These are phyloP conservation scores for Waitea zeae DNA, from an alignment of 1,284 basidiomycete genomes.

Conservation along the genomic window DNA sequence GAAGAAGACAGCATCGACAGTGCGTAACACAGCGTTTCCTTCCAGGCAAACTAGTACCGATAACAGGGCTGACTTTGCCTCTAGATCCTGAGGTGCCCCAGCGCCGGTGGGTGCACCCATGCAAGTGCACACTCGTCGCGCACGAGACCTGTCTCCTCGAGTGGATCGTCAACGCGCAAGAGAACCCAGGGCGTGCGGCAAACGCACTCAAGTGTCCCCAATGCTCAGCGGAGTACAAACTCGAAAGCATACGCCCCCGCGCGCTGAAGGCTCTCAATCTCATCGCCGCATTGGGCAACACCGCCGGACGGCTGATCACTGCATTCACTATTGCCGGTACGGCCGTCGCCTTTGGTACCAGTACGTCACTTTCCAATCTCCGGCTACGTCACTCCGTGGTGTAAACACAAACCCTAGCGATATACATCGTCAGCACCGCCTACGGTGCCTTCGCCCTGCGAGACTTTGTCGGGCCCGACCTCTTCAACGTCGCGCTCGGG, in stretches of 20 bases:
- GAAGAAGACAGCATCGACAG: constrained; percentile 49
- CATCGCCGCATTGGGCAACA: constrained; percentile 15
- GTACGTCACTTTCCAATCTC: constrained; percentile 13
- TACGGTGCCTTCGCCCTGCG: constrained; percentile 61
- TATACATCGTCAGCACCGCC: constrained; percentile 41
- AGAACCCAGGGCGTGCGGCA: constrained; percentile 25
- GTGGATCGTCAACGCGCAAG: constrained; percentile 57
- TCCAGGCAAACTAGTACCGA: background rate
- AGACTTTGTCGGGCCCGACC: constrained; percentile 43
- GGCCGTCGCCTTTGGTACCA: constrained; percentile 22
- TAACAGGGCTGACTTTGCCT: constrained; percentile 2
- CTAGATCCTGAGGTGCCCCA: constrained; percentile 29
- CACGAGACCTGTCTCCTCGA: constrained; percentile 62
- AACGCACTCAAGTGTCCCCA: constrained; percentile 68
- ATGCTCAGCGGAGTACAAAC: constrained; percentile 44
- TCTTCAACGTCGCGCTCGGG: constrained; percentile 41
- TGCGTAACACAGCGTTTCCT: constrained; percentile 13
- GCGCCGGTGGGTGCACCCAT: constrained; percentile 57
- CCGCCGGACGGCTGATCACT: constrained; percentile 30
- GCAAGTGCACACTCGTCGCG: constrained; percentile 60
- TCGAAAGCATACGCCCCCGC: constrained; percentile 42
- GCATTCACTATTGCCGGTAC: constrained; percentile 25
- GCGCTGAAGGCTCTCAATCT: constrained; percentile 32
- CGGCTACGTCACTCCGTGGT: background rate
- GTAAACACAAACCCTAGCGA: constrained; percentile 19